phyloP scores from a whole-genome alignment of 805 yeast genomes.

The Ogataea haglerorum region DNA sequence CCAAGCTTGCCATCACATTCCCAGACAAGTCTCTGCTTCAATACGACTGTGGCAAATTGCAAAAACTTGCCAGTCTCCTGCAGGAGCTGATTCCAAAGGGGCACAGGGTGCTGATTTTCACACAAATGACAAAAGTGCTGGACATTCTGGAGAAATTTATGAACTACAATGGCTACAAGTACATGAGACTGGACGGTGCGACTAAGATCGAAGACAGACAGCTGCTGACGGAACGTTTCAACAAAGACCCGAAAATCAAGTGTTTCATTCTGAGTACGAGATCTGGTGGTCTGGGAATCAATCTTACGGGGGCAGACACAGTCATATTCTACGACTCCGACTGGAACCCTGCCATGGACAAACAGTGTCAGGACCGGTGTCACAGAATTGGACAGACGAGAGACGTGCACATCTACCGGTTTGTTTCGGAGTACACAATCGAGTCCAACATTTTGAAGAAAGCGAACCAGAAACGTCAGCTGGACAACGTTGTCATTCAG shows the following conservation, averaged over 20 bases:
- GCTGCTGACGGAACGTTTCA: slow-evolving; percentile 86
- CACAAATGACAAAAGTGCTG: slow-evolving; percentile 96
- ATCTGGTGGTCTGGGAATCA: slow-evolving; percentile 98
- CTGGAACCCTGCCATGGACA: slow-evolving; percentile 99
- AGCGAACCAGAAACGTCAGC: slow-evolving; percentile 90
- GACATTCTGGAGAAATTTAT: slow-evolving; percentile 91
- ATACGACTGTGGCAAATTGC: slow-evolving; percentile 96
- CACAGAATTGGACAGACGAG: slow-evolving; percentile 98
- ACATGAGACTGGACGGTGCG: slow-evolving; percentile 95
- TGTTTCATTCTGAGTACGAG: slow-evolving; percentile 92
- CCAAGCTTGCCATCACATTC: slow-evolving; percentile 85
- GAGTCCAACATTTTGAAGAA: slow-evolving; percentile 91
- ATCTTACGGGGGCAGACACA: slow-evolving; percentile 97
- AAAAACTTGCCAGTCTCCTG: slow-evolving; percentile 70
- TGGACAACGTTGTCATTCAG: slow-evolving; percentile 93
- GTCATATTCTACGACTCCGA: slow-evolving; percentile 94
- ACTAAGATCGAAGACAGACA: slow-evolving; percentile 97
- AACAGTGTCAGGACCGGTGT: slow-evolving; percentile 98
- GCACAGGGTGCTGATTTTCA: slow-evolving; percentile 91
- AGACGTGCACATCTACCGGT: slow-evolving; percentile 94
- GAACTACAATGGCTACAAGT: slow-evolving; percentile 90
- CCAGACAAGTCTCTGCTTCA: slow-evolving; percentile 92
- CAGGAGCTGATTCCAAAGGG: slow-evolving; percentile 80
- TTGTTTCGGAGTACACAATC: slow-evolving; percentile 93
- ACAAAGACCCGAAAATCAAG: slow-evolving; percentile 78